Evolutionary conservation across 345 rosid genomes (phyloP), one percentile per base, ranked within the genome.

Genomic region (Populus pruinosa): DNA sequence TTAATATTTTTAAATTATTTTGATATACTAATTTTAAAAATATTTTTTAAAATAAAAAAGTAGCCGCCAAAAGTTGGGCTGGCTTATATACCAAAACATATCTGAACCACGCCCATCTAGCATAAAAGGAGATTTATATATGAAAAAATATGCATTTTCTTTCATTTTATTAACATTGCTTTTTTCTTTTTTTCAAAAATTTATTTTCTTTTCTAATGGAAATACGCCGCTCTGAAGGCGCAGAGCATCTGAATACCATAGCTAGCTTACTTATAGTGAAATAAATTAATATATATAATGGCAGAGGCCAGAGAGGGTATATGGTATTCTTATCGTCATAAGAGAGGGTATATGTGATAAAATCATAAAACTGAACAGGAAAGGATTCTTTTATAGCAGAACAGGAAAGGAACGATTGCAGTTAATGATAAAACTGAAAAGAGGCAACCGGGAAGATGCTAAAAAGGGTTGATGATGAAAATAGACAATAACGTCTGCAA

Each of bases 401-500:
- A 33, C 36, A 4, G 5, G 36, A 61, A 73, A 73, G 35, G 64
- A 44, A 7, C 17, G 23, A 36, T 7, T 16, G 25, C 36, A 47
- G 38, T 76, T 6, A 38, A 72, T 14, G 16, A 27, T 44, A 74
- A 39, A 5, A 38, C 39, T 38, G 39, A 38, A 38, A 38, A 38
- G 39, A 38, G 49, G 27, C 39, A 67, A 31, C 27, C 21, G 1
- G 21, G 49, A 23, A 67, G 64, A 35, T 49, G 71, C 14, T 38
- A 33, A 31, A 68, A 59, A 49, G 64, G 6, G 44, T 9, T 39
- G 43, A 39, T 31, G 43, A 47, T 47, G 66, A 73, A 64, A 49
- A 23, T 43, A 55, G 69, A 73, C 79, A 33, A 79, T 35, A 39
- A 21, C 20, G 74, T 73, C 41, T 25, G 63, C 38, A 44, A 47